phyloP scores from a whole-genome alignment of 805 yeast species.

The Candida xyloterini region DNA sequence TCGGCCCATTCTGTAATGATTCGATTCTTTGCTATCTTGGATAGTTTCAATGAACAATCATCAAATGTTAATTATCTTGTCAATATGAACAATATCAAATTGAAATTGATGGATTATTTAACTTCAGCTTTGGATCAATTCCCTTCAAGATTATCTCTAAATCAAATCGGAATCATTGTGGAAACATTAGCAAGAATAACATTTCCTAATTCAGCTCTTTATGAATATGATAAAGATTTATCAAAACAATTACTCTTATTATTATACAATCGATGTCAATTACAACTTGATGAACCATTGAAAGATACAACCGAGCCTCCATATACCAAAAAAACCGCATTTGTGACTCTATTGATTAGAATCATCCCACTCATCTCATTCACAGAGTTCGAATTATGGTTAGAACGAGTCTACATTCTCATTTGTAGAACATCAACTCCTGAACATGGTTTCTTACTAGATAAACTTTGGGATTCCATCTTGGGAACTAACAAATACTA shows the following conservation, averaged over 20 bases:
- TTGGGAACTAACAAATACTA: conserved; percentile 51
- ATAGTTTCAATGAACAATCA: conserved; percentile 18
- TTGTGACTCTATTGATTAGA: conserved; percentile 45
- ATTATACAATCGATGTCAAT: conserved; percentile 40
- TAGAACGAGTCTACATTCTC: conserved; percentile 40
- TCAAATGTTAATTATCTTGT: conserved; percentile 13
- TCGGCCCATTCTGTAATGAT: conserved; percentile 62
- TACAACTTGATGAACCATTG: conserved; percentile 4
- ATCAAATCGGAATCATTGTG: conserved; percentile 56
- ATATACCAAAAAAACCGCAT: conserved; percentile 44
- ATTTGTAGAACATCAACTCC: conserved; percentile 26
- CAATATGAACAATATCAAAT: conserved; percentile 14
- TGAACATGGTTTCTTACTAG: conserved; percentile 41
- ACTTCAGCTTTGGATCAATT: conserved; percentile 50
- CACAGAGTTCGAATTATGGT: conserved; percentile 42
- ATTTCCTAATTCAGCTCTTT: conserved; percentile 36
- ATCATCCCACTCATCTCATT: conserved; percentile 52
- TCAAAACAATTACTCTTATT: conserved; percentile 39
- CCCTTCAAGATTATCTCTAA: conserved; percentile 50
- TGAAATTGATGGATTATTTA: conserved; percentile 38
- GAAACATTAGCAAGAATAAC: conserved; percentile 49
- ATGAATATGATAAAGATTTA: conserved; percentile 27
- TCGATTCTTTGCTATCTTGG: conserved; percentile 26
- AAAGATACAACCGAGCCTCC: conserved; percentile 13
- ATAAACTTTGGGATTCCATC: conserved; percentile 49